Evolutionary conservation across 352 stramenopile genomes (phyloP), one percentile per base, ranked within the genome.

Genomic region (Aphanomyces euteiches): DNA sequence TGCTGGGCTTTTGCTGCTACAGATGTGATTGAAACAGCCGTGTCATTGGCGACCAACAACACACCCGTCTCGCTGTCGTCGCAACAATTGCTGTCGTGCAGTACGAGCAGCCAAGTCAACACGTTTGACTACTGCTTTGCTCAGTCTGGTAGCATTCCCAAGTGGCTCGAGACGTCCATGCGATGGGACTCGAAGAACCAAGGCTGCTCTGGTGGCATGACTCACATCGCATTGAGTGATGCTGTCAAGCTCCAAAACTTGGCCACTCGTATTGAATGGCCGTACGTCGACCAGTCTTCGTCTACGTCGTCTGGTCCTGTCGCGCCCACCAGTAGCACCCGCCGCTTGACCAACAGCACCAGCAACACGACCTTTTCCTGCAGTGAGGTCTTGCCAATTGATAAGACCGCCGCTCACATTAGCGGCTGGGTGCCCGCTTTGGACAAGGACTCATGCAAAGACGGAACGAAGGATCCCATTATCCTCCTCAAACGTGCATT

Each of bases 91-190:
- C 63, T 94, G 17, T 78, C 86, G 48, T 94, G 86, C 75, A 92
- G 84, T 61, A 89, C 78, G 19, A 78, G 78, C 48, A 70, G 81
- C 17, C 89, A 89, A 77, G 85, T 82, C 6, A 58, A 78, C 21
- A 92, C 84, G 15, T 94, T 92, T 57, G 39, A 85, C 48, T 94
- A 94, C 69, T 94, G 86, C 70, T 94, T 84, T 84, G 81, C 84
- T 1, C 63, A 75, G 21, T 66, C 67, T 1, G 45, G 21, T n/a
- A 79, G 78, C 12, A 83, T 89, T 1, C 77, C 83, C 36, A 73
- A 66, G 37, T 92, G 84, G 86, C 64, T 94, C 37, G 67, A 85
- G 61, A 76, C 56, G 37, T 79, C 76, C n/a, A 90, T 90, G 84
- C 80, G 79, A 38, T 94, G 84, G 83, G 77, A 76, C 13, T 90